Evolutionary conservation across 176 grass and related monocot species (phyloP).

Genomic region (Phragmites australis): DNA sequence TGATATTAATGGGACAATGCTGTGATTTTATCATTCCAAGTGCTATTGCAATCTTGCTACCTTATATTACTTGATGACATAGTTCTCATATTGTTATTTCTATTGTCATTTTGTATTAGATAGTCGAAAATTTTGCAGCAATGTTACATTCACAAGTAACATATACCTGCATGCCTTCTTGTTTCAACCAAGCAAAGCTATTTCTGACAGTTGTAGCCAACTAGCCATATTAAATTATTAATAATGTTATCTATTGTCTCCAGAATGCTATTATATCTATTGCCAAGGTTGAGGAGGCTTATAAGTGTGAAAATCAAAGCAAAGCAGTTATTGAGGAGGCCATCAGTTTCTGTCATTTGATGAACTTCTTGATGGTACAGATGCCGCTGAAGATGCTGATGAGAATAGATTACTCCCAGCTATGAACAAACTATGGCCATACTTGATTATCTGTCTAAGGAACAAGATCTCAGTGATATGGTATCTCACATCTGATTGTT

Average conservation of each 20-base stretch:
- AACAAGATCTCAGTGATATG: constrained; percentile 89
- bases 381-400: constrained; percentile 60
- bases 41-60: constrained; percentile 22
- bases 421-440: constrained; percentile 97
- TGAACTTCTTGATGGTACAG: constrained; percentile 60
- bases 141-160: not conserved
- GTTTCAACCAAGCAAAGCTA: not conserved
- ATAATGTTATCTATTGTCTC: constrained; percentile 29
- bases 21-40: not conserved
- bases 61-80: constrained; percentile 16
- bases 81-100: constrained; percentile 31
- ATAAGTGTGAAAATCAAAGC: constrained; percentile 73
- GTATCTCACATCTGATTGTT: constrained; percentile 31
- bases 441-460: constrained; percentile 83
- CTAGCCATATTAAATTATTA: too few species aligned
- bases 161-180: constrained; percentile 15
- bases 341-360: constrained; percentile 73
- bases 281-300: constrained; percentile 83
- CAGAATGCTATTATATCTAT: constrained; percentile 72
- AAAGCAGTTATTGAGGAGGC: constrained; percentile 70
- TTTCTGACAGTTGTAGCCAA: constrained; percentile 11
- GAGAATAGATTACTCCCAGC: constrained; percentile 90
- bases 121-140: not conserved
- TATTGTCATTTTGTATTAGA: constrained; percentile 5
- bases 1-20: not conserved